These are phyloP conservation scores for Thelonectria blattea DNA, from an alignment of 2,329 filamentous ascomycete genomes.

Conservation along the genomic window DNA sequence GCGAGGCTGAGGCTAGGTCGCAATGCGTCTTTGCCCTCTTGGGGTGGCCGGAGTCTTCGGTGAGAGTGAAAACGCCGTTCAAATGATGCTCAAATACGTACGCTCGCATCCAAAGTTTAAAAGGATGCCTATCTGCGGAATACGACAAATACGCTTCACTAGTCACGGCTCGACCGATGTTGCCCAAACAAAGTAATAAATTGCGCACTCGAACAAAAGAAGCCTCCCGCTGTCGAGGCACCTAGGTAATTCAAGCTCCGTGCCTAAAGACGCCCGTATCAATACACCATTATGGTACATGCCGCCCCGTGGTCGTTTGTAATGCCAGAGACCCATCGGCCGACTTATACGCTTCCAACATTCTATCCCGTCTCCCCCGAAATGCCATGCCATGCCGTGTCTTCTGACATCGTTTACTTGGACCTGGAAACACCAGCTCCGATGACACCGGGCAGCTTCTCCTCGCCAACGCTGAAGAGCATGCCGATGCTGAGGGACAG, in stretches of 20 bases:
- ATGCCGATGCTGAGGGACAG: slow-evolving; percentile 76
- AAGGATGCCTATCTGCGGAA: neutral
- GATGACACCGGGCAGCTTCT: slow-evolving; percentile 91
- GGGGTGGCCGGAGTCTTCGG: slow-evolving; percentile 17
- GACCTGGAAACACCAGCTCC: slow-evolving; percentile 87
- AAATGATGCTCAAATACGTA: neutral
- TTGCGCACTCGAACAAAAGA: slow-evolving; percentile 38
- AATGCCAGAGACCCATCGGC: slow-evolving; percentile 26
- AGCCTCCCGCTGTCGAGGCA: slow-evolving; percentile 33
- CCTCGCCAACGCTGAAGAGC: slow-evolving; percentile 82
- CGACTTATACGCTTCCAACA: slow-evolving; percentile 33
- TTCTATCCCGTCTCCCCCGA: slow-evolving; percentile 23
- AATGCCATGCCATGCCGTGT: slow-evolving; percentile 1
- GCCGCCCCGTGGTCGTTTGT: slow-evolving; percentile 32
- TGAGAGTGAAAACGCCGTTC: slow-evolving; percentile 23
- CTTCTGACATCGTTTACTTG: slow-evolving; percentile 52
- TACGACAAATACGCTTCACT: neutral
- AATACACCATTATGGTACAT: slow-evolving; percentile 42
- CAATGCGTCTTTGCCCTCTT: neutral
- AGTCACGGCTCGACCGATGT: neutral
- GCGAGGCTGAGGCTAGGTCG: slow-evolving; percentile 13
- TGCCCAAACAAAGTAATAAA: slow-evolving; percentile 22
- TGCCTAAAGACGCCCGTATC: slow-evolving; percentile 40
- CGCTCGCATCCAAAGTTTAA: neutral
- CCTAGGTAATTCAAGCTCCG: slow-evolving; percentile 37